Evolutionary conservation across 768 basidiomycete species (phyloP).

Genomic region (Leucogyrophana mollusca): DNA sequence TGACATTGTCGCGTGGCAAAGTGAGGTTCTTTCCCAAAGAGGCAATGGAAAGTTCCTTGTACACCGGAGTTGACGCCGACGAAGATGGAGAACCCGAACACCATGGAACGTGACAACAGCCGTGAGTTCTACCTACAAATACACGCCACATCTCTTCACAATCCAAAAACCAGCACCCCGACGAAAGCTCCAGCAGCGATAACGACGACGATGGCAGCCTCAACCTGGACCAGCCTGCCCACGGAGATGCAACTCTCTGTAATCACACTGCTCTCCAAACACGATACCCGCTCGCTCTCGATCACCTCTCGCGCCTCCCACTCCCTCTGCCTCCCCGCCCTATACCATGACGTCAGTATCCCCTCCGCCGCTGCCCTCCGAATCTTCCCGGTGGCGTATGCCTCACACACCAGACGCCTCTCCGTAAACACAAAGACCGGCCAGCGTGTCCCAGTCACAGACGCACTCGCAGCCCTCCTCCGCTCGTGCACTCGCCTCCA

Average conservation of each 20-base stretch:
- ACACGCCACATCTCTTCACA: too few species aligned
- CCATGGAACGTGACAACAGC: too few species aligned
- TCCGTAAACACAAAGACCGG: slow-evolving; percentile 38
- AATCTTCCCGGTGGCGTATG: slow-evolving; percentile 56
- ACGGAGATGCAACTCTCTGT: slow-evolving; percentile 64
- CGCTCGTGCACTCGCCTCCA: slow-evolving; percentile 44
- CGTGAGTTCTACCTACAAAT: too few species aligned
- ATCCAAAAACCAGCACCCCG: too few species aligned
- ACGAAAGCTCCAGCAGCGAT: too few species aligned
- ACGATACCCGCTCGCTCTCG: slow-evolving; percentile 48
- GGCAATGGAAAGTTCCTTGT: slow-evolving; percentile 12
- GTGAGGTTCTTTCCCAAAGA: slow-evolving; percentile 1
- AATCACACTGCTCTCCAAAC: slow-evolving; percentile 44
- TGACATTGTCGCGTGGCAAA: too few species aligned
- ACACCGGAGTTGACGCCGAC: slow-evolving; percentile 15
- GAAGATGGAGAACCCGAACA: too few species aligned
- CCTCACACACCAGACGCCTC: slow-evolving; percentile 50
- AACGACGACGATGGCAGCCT: slow-evolving; percentile 8
- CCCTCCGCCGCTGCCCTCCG: slow-evolving; percentile 42
- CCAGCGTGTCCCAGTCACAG: slow-evolving; percentile 35
- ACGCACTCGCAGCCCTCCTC: slow-evolving; percentile 51
- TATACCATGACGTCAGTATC: slow-evolving; percentile 60
- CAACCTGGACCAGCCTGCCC: slow-evolving; percentile 58
- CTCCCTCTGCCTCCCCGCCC: slow-evolving; percentile 51
- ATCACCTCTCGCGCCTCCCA: slow-evolving; percentile 50